Conservation (phyloP, 2,329 filamentous ascomycete species). For the Neopestalotiopsis sp. region DNA sequence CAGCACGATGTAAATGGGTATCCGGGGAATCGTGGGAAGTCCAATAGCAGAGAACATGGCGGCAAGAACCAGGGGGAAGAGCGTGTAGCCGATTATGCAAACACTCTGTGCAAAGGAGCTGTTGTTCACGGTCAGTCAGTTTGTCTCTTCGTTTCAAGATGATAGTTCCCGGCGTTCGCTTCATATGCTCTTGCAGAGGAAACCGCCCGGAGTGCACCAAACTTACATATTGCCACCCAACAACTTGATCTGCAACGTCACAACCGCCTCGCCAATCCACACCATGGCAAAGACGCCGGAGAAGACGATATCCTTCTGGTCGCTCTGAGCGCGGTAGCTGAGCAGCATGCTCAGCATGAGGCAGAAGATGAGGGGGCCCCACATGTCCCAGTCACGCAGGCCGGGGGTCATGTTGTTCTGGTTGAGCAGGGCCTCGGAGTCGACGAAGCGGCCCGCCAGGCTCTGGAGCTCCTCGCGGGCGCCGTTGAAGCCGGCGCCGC, state of each 20-base stretch:
- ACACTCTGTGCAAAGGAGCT: slow-evolving; percentile 98
- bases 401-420: slow-evolving; percentile 84
- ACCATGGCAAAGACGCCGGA: slow-evolving; percentile 96
- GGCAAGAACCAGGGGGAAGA: slow-evolving; percentile 95
- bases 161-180: background rate
- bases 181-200: background rate
- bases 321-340: slow-evolving; percentile 77
- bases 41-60: slow-evolving; percentile 84
- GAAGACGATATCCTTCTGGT: slow-evolving; percentile 89
- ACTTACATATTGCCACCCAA: slow-evolving; percentile 96
- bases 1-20: slow-evolving; percentile 89
- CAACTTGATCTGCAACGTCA: slow-evolving; percentile 97
- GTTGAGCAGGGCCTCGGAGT: slow-evolving; percentile 64
- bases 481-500: slow-evolving; percentile 62
- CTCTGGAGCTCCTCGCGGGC: slow-evolving; percentile 68
- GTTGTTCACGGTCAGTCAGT: slow-evolving; percentile 19
- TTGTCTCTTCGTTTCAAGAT: background rate
- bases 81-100: slow-evolving; percentile 97
- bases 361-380: slow-evolving; percentile 96
- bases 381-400: slow-evolving; percentile 95
- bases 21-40: slow-evolving; percentile 79
- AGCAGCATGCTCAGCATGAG: slow-evolving; percentile 86
- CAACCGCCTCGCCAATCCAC: slow-evolving; percentile 95
- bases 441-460: slow-evolving; percentile 66
- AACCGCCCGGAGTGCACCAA: slow-evolving; percentile 5